phyloP scores from a whole-genome alignment of 139 green algal genomes.

The Closterium sp. region DNA sequence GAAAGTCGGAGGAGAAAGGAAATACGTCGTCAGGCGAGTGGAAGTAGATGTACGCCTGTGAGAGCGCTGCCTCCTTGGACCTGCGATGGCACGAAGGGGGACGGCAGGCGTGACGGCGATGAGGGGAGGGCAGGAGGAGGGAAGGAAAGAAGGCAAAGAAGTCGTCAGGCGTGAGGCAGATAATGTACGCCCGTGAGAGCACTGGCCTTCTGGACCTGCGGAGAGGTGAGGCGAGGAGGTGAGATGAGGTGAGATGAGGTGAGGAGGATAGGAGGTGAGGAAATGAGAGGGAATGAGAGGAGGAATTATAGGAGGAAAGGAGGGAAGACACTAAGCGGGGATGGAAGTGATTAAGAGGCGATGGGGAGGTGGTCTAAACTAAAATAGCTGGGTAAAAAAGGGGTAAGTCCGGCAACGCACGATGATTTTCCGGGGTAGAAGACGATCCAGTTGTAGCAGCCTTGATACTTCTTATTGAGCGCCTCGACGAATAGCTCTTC shows the following conservation, averaged over 20 bases:
- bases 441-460: constrained; percentile 34
- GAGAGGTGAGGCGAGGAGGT: neutral
- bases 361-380: neutral
- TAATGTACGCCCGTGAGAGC: constrained; percentile 40
- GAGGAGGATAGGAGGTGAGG: neutral
- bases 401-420: neutral
- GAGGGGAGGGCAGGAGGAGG: too few relatives aligned
- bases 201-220: neutral
- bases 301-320: neutral
- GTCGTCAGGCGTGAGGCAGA: constrained; percentile 48
- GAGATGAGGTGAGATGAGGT: too few relatives aligned
- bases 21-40: too few relatives aligned
- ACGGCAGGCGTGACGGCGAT: too few relatives aligned
- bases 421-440: constrained; percentile 35
- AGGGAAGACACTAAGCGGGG: neutral
- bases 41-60: too few relatives aligned
- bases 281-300: neutral
- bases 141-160: constrained; percentile 32
- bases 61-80: too few relatives aligned
- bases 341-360: neutral
- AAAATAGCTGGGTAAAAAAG: neutral
- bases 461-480: constrained; percentile 34
- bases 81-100: too few relatives aligned
- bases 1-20: too few relatives aligned
- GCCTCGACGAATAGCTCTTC: constrained; percentile 43